Evolutionary conservation across 2,329 filamentous ascomycete species (phyloP), one percentile per base, ranked within the genome.

Genomic region (Colletotrichum sublineola): DNA sequence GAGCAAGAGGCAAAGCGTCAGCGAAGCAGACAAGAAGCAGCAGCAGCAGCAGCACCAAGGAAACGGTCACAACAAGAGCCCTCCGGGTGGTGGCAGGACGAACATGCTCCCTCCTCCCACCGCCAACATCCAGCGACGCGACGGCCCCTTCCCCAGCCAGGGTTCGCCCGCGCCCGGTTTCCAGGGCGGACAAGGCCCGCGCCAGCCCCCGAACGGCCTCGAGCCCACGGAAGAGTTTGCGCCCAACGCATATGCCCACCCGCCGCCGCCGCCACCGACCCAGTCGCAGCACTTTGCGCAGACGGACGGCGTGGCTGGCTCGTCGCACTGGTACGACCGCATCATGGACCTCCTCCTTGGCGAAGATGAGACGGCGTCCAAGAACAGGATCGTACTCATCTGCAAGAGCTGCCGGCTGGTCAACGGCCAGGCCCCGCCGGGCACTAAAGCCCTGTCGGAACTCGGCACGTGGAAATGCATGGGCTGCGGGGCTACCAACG

Each of bases 371-470:
- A 97, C 94, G 5, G 91, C 93, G 15, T 90, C 96, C 2, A 97
- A 95, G 84, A 98, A 98, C 81, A 91, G 96, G 24, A 90, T 97
- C 71, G 96, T 91, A 9, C 86, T 99, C 75, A 94, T 99, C 67
- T 99, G 96, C 82, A 82, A 86, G 42, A 86, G 88, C 50, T 99
- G 96, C 80, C 88, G 94, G 40, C 88, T 98, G 1, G 95, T 99
- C 60, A 99, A 99, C 79, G 96, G 97, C 0, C 96, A 98, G 80
- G 96, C 96, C 4, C 95, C 96, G 1, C 96, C 96, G 0, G 96
- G 96, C 1, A 92, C 93, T 0, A 92, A 90, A 76, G 89, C 87
- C 0, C 83, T 96, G 1, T 90, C 93, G 50, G 95, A 98, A 63
- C 78, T 99, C 1, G 96, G 96, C 2, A 86, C 87, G 73, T 99